Evolutionary conservation across 1,284 basidiomycete species (phyloP).

Genomic region (Salmacisia buchloeana): DNA sequence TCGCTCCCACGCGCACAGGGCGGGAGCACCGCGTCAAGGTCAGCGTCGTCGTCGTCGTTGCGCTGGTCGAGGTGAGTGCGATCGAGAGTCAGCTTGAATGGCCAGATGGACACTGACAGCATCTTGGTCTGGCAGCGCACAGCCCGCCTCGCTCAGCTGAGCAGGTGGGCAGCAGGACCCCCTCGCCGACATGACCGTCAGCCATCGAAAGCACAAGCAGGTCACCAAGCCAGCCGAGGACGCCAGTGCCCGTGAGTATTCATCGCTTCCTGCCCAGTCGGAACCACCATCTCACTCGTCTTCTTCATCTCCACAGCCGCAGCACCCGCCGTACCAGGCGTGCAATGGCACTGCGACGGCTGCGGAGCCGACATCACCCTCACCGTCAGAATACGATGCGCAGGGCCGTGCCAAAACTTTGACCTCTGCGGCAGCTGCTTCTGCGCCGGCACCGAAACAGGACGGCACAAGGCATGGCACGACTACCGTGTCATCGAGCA

Average conservation of each 20-base stretch:
- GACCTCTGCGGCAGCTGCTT: constrained; percentile 65
- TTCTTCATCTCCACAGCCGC: neutral
- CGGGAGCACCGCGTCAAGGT: no score
- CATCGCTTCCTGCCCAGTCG: neutral
- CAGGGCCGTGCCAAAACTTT: constrained; percentile 51
- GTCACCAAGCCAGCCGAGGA: constrained; percentile 38
- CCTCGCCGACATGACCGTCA: constrained; percentile 42
- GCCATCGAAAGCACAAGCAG: constrained; percentile 47
- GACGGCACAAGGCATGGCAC: constrained; percentile 78
- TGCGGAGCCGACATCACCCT: constrained; percentile 49
- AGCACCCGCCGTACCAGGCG: constrained; percentile 43
- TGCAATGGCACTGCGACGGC: constrained; percentile 48
- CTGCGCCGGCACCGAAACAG: constrained; percentile 82
- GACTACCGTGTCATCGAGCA: constrained; percentile 91
- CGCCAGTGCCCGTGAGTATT: constrained; percentile 10
- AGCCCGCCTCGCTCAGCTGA: neutral
- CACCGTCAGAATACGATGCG: constrained; percentile 47
- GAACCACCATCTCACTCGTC: neutral
- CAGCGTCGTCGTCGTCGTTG: no score
- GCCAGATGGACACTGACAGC: no score
- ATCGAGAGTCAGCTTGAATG: no score
- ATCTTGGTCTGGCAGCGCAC: no score
- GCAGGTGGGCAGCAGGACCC: neutral
- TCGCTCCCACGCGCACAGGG: no score
- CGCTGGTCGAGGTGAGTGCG: no score